These are phyloP conservation scores for Rhamnella rubrinervis DNA, from an alignment of 331 rosid species.

Conservation along the genomic window DNA sequence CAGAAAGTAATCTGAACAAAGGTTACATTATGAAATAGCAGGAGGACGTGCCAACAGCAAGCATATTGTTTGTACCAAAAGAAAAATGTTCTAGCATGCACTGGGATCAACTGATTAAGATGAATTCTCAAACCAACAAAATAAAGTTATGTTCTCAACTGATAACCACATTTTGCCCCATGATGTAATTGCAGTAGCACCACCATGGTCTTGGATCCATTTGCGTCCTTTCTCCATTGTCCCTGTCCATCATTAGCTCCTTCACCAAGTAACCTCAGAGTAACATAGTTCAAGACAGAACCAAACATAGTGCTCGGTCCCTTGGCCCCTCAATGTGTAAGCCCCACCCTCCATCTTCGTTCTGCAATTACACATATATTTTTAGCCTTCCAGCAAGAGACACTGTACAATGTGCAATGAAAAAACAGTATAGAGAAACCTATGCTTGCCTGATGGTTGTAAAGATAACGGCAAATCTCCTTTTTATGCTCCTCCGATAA, in stretches of 20 bases:
- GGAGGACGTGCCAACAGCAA: neutral
- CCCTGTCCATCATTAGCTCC: slow-evolving; percentile 75
- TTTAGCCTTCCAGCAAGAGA: neutral
- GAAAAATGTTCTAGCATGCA: neutral
- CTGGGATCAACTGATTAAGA: neutral
- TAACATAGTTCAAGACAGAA: slow-evolving; percentile 57
- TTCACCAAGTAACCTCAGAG: slow-evolving; percentile 70
- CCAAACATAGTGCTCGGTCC: slow-evolving; percentile 94
- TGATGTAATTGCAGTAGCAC: slow-evolving; percentile 74
- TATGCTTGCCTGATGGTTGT: slow-evolving; percentile 67
- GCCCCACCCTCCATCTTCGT: slow-evolving; percentile 94
- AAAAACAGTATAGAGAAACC: neutral
- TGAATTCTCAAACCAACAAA: slow-evolving; percentile 29
- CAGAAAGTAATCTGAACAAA: neutral
- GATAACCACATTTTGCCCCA: slow-evolving; percentile 99
- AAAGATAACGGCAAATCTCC: slow-evolving; percentile 73
- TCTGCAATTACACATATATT: slow-evolving; percentile 46
- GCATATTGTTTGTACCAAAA: neutral
- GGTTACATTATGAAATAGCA: neutral
- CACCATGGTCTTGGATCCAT: slow-evolving; percentile 88
- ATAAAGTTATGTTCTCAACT: slow-evolving; percentile 47
- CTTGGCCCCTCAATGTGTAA: slow-evolving; percentile 91
- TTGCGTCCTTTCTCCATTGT: slow-evolving; percentile 54
- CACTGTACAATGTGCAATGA: neutral
- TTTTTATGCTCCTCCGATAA: slow-evolving; percentile 64